Evolutionary conservation across 495 filamentous ascomycete species (phyloP).

Genomic region (Astrocystis sublimbata): DNA sequence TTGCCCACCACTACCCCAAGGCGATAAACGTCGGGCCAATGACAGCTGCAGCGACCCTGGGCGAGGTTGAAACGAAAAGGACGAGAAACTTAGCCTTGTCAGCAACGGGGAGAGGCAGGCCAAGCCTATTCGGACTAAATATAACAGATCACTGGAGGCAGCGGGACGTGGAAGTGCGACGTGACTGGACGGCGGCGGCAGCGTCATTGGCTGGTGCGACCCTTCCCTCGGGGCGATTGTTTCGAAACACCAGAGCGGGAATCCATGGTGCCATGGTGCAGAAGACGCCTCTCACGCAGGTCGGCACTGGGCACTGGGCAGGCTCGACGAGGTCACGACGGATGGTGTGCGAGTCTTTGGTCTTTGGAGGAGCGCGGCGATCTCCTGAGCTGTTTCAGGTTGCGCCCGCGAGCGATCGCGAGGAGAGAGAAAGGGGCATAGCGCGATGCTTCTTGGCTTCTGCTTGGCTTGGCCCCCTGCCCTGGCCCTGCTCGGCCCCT

Average conservation of each 20-base stretch:
- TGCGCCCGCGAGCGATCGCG: constrained; percentile 31
- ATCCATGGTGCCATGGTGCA: too few species aligned
- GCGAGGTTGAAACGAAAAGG: constrained; percentile 8
- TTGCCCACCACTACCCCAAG: too few species aligned
- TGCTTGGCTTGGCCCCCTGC: too few species aligned
- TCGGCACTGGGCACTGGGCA: too few species aligned
- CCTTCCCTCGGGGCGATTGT: constrained; percentile 37
- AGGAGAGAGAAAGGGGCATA: constrained; percentile 22
- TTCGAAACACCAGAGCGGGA: constrained; percentile 37
- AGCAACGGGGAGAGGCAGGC: constrained; percentile 4
- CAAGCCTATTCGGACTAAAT: constrained; percentile 9
- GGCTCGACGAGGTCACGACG: too few species aligned
- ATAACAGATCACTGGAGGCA: constrained; percentile 19
- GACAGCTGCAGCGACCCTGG: constrained; percentile 1
- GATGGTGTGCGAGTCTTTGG: too few species aligned
- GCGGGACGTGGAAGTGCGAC: too few species aligned
- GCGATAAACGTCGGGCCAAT: constrained; percentile 12
- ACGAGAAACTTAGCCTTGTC: constrained; percentile 10
- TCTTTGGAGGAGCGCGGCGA: constrained; percentile 26
- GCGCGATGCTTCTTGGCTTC: too few species aligned
- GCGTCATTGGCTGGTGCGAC: constrained; percentile 32
- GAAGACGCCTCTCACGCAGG: too few species aligned
- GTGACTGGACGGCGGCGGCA: not conserved
- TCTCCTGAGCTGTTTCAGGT: constrained; percentile 38
- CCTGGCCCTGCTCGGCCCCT: not conserved